Evolutionary conservation across 2,329 filamentous ascomycete species (phyloP).

Genomic region (Ophiosphaerella narmari): DNA sequence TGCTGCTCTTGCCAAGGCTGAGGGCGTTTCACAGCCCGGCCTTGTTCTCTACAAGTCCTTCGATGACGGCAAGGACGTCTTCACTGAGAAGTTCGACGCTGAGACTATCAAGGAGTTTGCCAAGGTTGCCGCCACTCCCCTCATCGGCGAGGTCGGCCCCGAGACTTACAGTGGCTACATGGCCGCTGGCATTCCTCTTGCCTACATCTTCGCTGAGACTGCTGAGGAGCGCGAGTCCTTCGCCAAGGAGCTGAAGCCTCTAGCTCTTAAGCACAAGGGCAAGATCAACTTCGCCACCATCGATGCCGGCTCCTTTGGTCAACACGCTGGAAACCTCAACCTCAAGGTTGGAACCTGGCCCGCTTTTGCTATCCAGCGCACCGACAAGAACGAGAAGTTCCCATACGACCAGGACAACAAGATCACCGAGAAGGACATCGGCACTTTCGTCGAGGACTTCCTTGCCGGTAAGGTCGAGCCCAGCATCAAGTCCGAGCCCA

Average conservation of each 20-base stretch:
- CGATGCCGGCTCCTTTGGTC: conserved; percentile 90
- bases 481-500: conserved; percentile 97
- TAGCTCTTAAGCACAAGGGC: conserved; percentile 92
- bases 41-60: conserved; percentile 97
- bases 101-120: conserved; percentile 82
- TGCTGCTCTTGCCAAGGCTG: conserved; percentile 80
- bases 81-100: conserved; percentile 78
- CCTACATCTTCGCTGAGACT: conserved; percentile 96
- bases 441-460: conserved; percentile 84
- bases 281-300: conserved; percentile 98
- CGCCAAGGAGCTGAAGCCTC: conserved; percentile 75
- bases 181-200: conserved; percentile 85
- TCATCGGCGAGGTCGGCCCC: conserved; percentile 94
- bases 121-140: conserved; percentile 81
- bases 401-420: conserved; percentile 85
- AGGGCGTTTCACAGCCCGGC: conserved; percentile 84
- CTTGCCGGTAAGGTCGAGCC: conserved; percentile 85
- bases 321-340: conserved; percentile 96
- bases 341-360: conserved; percentile 95
- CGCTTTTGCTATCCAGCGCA: conserved; percentile 96
- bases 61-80: conserved; percentile 91
- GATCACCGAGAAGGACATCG: conserved; percentile 74
- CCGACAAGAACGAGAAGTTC: conserved; percentile 94
- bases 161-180: conserved; percentile 98
- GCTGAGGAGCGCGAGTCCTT: conserved; percentile 84